Base-by-base conservation (phyloP, 805 yeast species). In the Ogataea siamensis region DNA sequence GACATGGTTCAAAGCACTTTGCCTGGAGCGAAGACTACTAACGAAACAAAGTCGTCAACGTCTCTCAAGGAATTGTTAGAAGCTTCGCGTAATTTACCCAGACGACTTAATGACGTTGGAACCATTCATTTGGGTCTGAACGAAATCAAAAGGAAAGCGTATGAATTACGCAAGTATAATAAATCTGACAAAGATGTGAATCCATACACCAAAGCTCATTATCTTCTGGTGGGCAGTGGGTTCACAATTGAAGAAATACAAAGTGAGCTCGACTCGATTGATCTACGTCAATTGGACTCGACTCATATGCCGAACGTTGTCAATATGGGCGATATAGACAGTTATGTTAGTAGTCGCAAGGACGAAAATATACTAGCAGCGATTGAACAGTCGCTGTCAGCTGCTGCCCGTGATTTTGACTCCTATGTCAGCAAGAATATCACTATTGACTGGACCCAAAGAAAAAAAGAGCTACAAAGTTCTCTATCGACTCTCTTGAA, bases 141-240 rank as follows among this genome's bases (percentile, higher is more conserved):
- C 43, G 97, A 89, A 65, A 76, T 91, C 55, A 79, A 78, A 50
- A 74, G 78, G 50, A 76, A 82, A 44, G 80, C 91, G 0, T 68
- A 67, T 37, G 74, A 69, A 32, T 65, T 82, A 51, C 68, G 87
- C 39, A 72, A 69, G 40, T 53, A 47, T 43, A 58, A 58, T 32
- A 57, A 58, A 25, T 53, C 55, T 13, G 71, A 68, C 24, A 52
- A 57, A 10, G 66, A 66, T 29, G 49, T 53, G 7, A 60, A 64
- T 28, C 70, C 68, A 4, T 72, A 65, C 53, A 81, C 87, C 2
- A 81, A 79, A 52, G 93, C 86, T 2, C 98, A 93, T 56, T 93
- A 93, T 58, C 66, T 93, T 26, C 67, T 91, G 29, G 96, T 96
- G 5, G 85, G 89, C 1, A 83, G 91, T 54, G 97, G 97, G 1